A percentile compares a stretch with the other conserved stretches of the same genome.
Conservation (phyloP, 305 asterid species). For the Fraxinus sp. region DNA sequence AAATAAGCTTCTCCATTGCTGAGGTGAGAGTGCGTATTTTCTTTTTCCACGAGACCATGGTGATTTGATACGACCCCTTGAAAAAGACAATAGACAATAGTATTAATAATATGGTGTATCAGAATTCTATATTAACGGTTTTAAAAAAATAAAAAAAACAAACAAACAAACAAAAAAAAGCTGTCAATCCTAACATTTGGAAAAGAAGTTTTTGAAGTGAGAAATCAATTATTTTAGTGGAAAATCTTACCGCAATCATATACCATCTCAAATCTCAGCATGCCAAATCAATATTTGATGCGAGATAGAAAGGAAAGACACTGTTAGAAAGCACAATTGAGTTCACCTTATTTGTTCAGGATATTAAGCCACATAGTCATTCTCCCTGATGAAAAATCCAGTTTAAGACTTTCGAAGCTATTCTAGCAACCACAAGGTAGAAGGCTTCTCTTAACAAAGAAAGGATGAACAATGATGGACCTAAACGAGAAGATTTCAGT, state of each 20-base stretch:
- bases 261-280: neutral
- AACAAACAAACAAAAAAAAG: neutral
- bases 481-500: neutral
- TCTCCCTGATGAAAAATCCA: neutral
- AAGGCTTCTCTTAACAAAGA: neutral
- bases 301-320: neutral
- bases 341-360: neutral
- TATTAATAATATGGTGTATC: slow-evolving; percentile 20
- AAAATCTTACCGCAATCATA: neutral
- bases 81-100: slow-evolving; percentile 29
- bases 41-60: slow-evolving; percentile 95
- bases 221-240: slow-evolving; percentile 3
- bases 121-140: slow-evolving; percentile 8
- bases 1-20: slow-evolving; percentile 77
- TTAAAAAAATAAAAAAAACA: neutral
- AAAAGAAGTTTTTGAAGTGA: neutral
- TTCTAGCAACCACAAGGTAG: slow-evolving; percentile 2
- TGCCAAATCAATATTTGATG: neutral
- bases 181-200: neutral
- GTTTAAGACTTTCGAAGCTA: neutral
- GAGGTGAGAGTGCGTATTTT: slow-evolving; percentile 69
- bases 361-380: neutral
- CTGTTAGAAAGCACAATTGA: neutral
- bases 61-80: slow-evolving; percentile 76
- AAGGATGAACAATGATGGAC: neutral